Evolutionary conservation across 352 stramenopile species (phyloP), one percentile per base, ranked within the genome.

Genomic region (Phytophthora pini): DNA sequence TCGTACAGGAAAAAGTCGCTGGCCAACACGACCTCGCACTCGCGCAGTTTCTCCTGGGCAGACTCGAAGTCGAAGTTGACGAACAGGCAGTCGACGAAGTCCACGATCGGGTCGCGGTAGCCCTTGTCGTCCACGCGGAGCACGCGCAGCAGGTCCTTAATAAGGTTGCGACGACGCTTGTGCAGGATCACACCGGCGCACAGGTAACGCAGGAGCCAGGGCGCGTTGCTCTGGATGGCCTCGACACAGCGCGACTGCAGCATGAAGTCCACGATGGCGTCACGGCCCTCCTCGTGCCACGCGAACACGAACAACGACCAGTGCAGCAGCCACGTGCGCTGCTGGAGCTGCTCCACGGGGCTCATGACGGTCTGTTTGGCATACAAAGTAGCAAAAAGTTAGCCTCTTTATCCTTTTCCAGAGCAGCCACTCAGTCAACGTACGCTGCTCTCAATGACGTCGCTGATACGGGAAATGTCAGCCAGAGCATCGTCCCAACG

Each of bases 41-140:
- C 88, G 56, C 89, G 83, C 47, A 98, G 80, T 72, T 96, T 87
- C 73, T 92, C 89, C 76, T 99, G 97, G 17, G 98, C 97, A 17
- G 87, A 95, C 68, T 99, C 97, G 79, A 99, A 99, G 79, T 99
- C 97, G 77, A 99, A 99, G 63, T 98, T 93, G 41, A 99, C 95
- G 59, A 98, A 99, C 9, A 99, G 84, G 57, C 95, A 97, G 56
- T 99, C 96, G 48, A 99, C 88, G 76, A 99, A 99, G 70, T 98
- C 84, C 39, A 92, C 86, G 51, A 96, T 87, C 56, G 88, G 88
- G 64, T 96, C 88, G 22, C 70, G 69, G 82, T 92, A 94, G 47
- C 68, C 75, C 72, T 93, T 93, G 80, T 93, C 81, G 67, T 93
- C 87, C 46, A 92, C 83, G 45, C 97, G 92, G 44, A 99, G 94